Evolutionary conservation across 306 rosid genomes (phyloP), one percentile per base, ranked within the genome.

Genomic region (Acacia crassicarpa): DNA sequence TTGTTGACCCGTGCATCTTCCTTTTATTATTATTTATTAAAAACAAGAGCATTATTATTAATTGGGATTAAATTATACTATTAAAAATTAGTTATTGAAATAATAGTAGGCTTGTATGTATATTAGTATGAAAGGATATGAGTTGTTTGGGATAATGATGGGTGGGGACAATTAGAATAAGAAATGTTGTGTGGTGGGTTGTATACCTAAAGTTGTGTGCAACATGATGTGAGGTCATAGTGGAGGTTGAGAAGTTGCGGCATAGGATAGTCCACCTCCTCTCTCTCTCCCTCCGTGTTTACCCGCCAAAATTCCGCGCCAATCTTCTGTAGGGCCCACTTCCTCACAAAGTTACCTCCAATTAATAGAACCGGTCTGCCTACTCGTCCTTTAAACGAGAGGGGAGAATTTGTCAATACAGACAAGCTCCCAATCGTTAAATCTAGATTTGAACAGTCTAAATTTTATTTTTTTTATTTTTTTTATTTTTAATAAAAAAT

Each of bases 221-320:
- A 80, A 69, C 56, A 30, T 25, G 68, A 27, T 62, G 62, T 56
- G 62, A n/a, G 68, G 68, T 32, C 0, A 0, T 38, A 4, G 68
- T 13, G 61, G 76, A 30, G 61, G 33, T 2, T n/a, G 19, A 11
- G 51, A 69, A 2, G 27, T 1, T 45, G 76, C 32, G 61, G 41
- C 15, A 41, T 27, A 45, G 59, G 59, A 25, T 72, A 46, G 38
- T 27, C 23, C 38, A 12, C 23, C 43, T 22, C 23, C 25, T 3
- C 14, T n/a, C 25, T 27, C 27, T 1, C 61, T 3, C 12, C 43
- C 41, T 51, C 38, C 12, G 48, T 61, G 83, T 44, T 80, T 77
- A 77, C 87, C 88, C 88, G 85, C 90, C 88, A 80, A 74, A 82
- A 67, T 71, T 80, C 78, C 86, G 83, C 85, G 87, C 91, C 91